These are phyloP conservation scores for Erythrobasidium yunnanense DNA, from an alignment of 768 basidiomycete species.

Conservation along the genomic window DNA sequence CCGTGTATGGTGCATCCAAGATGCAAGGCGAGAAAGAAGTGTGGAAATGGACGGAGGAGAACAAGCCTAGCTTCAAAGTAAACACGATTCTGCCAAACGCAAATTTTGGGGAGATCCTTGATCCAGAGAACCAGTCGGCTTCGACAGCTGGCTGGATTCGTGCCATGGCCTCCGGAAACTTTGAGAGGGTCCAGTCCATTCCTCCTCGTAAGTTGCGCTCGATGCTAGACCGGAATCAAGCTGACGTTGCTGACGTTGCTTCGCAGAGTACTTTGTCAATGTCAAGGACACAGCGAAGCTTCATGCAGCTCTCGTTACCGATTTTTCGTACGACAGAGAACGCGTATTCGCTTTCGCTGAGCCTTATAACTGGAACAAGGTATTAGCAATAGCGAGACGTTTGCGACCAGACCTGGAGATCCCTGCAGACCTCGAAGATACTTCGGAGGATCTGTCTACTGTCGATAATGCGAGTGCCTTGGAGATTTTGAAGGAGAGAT, in stretches of 20 bases:
- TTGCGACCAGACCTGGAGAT: neutral
- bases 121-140: constrained; percentile 6
- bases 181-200: neutral
- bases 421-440: neutral
- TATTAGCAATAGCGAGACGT: neutral
- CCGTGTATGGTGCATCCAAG: constrained; percentile 19
- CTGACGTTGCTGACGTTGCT: neutral
- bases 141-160: constrained; percentile 16
- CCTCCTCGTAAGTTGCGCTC: neutral
- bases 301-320: constrained; percentile 3
- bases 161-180: neutral
- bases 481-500: neutral
- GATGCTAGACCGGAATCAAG: neutral
- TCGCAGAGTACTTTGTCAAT: constrained; percentile 8
- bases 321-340: neutral
- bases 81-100: constrained; percentile 22
- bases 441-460: neutral
- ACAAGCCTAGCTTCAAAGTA: constrained; percentile 7
- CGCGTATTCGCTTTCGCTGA: constrained; percentile 20
- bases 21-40: constrained; percentile 4
- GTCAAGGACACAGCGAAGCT: neutral
- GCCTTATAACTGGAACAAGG: constrained; percentile 1
- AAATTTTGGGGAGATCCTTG: constrained; percentile 21
- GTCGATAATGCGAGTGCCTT: constrained; percentile 7
- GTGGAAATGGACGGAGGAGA: constrained; percentile 1